These are phyloP conservation scores for Apiotrichum gamsii DNA, from an alignment of 1,284 basidiomycete species.

Conservation along the genomic window DNA sequence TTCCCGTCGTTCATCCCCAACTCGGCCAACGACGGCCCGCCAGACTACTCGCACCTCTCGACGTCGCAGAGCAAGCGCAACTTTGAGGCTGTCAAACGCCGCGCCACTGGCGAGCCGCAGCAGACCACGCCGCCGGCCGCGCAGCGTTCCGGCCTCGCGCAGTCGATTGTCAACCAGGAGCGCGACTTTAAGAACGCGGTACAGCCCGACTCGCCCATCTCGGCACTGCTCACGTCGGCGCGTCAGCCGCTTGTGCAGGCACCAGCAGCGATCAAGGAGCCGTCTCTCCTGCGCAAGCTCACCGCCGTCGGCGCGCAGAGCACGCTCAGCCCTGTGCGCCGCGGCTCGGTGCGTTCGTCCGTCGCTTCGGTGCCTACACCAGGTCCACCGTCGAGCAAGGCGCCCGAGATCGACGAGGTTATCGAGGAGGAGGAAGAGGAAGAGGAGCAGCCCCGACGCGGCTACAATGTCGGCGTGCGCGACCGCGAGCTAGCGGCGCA, in stretches of 20 bases:
- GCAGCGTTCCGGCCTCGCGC: slow-evolving; percentile 26
- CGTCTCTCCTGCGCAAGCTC: slow-evolving; percentile 56
- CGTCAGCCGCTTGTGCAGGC: slow-evolving; percentile 79
- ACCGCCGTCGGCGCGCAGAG: slow-evolving; percentile 38
- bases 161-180: slow-evolving; percentile 72
- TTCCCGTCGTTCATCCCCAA: slow-evolving; percentile 74
- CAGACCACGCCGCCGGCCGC: slow-evolving; percentile 15
- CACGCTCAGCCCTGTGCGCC: slow-evolving; percentile 39
- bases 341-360: slow-evolving; percentile 24
- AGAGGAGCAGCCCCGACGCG: slow-evolving; percentile 14
- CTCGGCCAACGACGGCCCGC: slow-evolving; percentile 65
- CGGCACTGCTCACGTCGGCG: slow-evolving; percentile 77
- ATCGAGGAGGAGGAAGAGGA: slow-evolving; percentile 43
- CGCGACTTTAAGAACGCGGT: slow-evolving; percentile 93
- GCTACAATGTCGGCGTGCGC: slow-evolving; percentile 25
- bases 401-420: slow-evolving; percentile 53
- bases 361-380: slow-evolving; percentile 8
- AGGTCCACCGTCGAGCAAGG: slow-evolving; percentile 48
- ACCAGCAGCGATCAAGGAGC: slow-evolving; percentile 50
- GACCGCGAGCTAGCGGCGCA: slow-evolving; percentile 60
- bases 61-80: slow-evolving; percentile 62
- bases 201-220: slow-evolving; percentile 89
- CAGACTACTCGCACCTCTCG: slow-evolving; percentile 67
- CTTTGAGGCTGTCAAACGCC: slow-evolving; percentile 50
- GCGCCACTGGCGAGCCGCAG: slow-evolving; percentile 30